Conservation (phyloP, 139 green algal species). For the Chlamydomonas applanata region DNA sequence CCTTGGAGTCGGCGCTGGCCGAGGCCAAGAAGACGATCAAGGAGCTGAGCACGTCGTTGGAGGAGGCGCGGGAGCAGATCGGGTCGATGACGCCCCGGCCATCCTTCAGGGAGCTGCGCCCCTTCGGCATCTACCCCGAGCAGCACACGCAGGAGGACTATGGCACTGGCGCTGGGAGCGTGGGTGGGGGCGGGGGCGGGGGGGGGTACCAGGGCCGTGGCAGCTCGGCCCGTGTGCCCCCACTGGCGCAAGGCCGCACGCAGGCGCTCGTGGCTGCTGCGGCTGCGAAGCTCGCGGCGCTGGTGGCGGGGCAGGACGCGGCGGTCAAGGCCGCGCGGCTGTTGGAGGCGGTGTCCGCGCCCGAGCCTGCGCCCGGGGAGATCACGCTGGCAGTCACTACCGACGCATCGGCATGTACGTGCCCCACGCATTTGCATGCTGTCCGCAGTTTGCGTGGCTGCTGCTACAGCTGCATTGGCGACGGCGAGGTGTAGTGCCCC, state of each 20-base stretch:
- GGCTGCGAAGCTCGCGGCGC: not conserved
- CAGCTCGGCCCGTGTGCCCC: too few species aligned
- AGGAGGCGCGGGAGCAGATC: too few species aligned
- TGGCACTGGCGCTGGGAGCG: too few species aligned
- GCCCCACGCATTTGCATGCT: not conserved
- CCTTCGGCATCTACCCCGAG: not conserved
- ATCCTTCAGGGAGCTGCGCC: not conserved
- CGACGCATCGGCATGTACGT: constrained; percentile 19
- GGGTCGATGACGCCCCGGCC: not conserved
- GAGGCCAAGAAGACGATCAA: constrained; percentile 6
- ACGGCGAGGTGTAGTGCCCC: too few species aligned
- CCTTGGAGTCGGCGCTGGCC: constrained; percentile 8
- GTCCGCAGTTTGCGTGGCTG: too few species aligned
- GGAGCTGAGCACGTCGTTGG: too few species aligned
- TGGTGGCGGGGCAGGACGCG: not conserved
- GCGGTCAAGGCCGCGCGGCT: not conserved
- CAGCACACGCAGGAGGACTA: not conserved
- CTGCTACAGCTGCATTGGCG: too few species aligned
- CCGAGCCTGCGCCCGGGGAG: constrained; percentile 21
- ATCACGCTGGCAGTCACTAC: constrained; percentile 25
- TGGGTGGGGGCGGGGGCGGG: too few species aligned
- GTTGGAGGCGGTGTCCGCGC: constrained; percentile 19
- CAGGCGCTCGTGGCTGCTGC: constrained; percentile 4
- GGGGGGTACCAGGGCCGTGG: too few species aligned
- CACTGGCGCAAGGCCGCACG: not conserved